Evolutionary conservation across 345 rosid species (phyloP), one percentile per base, ranked within the genome.

Genomic region (Erodium maritimum): DNA sequence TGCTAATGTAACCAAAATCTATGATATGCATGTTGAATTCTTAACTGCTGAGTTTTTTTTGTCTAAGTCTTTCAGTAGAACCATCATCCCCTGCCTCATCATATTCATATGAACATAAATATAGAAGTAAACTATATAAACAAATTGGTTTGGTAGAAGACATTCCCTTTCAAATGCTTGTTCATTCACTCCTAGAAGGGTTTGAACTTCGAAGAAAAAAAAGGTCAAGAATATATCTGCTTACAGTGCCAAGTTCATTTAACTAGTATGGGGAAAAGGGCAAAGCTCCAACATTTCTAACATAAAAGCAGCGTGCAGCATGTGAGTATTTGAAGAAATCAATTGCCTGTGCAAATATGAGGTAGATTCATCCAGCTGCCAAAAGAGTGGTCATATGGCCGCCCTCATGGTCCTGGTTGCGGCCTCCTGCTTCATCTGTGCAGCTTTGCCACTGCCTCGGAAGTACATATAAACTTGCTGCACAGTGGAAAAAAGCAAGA

Each of bases 391-490:
- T 88, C 72, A 88, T 56, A 88, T 79, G 33, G 93, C 90, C 19
- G 89, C 77, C 87, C 83, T 83, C 90, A 83, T 74, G 23, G 93
- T 74, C 73, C 86, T 68, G 58, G 74, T 63, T 17, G 85, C 75
- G 20, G 89, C 94, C 67, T 88, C 88, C 37, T 82, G 90, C 81
- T 80, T 88, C 70, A 88, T 78, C 81, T 81, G 82, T 42, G 90
- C 96, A 24, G 94, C 94, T 81, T 88, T 88, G 24, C 93, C 96
- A 54, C 88, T 83, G 56, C 90, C 96, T 51, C 96, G 82, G 83
- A 88, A 85, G 68, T 88, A 88, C 96, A 85, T 85, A 80, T 85
- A 85, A 53, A 87, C 85, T 93, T 93, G 95, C 97, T 90, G 95
- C 79, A 46, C 18, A 59, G 66, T 50, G 20, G 25, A 10, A 45